Evolutionary conservation across 2,329 filamentous ascomycete species (phyloP), one percentile per base, ranked within the genome.

Genomic region (Hymenoscyphus albidus): DNA sequence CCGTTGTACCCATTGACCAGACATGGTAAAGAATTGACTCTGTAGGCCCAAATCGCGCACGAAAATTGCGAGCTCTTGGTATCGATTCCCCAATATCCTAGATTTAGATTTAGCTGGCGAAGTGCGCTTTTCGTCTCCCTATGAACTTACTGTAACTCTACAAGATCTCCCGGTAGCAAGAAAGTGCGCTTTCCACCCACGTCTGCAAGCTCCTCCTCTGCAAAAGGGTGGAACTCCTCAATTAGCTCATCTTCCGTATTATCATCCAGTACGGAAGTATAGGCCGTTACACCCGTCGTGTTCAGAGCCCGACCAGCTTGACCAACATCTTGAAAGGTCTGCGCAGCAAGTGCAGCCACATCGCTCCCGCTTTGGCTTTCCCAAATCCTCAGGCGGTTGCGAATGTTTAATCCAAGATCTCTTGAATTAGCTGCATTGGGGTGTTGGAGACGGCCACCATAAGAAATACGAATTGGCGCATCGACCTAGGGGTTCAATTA

Each of bases 191-290:
- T 66, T 27, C 64, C 62, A 7, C 74, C 73, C 68, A 75, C 64
- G 68, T 84, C 81, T 12, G 83, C 79, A n/a, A 84, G 74, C 66
- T 84, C 81, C 44, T 80, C 80, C 51, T 75, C 75, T 35, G 76
- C 74, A 59, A 82, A 70, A 57, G 78, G 77, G 6, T 76, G 70
- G 22, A 72, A 68, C 39, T 69, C 44, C 14, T 56, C 59, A 39
- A 74, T 68, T 48, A 39, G 62, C 16, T 77, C 72, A 16, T 72
- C 65, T 57, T 74, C 71, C 32, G 18, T 31, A 9, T 62, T 66
- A 18, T 40, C 56, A 27, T 68, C 62, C 44, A 56, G 38, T 18
- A 68, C 67, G 14, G 67, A 64, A 31, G 69, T 66, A 18, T 18
- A 14, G 10, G 31, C n/a, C 16, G 48, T 14, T 16, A 35, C 27